phyloP scores from a whole-genome alignment of 768 basidiomycete genomes.

The Kwoniella mangroviensis region DNA sequence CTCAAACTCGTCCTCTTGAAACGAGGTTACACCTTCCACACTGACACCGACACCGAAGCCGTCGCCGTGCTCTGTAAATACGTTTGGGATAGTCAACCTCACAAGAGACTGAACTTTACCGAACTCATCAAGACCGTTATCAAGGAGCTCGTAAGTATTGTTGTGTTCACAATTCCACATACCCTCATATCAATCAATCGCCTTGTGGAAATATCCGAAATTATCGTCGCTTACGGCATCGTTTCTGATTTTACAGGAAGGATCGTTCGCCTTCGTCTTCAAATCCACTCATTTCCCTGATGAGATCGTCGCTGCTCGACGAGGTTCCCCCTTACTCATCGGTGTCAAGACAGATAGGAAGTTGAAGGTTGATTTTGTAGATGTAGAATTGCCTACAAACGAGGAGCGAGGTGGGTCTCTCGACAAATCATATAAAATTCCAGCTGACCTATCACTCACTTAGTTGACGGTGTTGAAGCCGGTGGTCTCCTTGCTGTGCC shows the following conservation, averaged over 20 bases:
- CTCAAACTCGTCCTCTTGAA: constrained; percentile 92
- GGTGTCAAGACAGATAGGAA: constrained; percentile 99
- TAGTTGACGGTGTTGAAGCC: constrained; percentile 58
- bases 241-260: constrained; percentile 64
- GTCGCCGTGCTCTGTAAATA: constrained; percentile 96
- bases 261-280: constrained; percentile 99
- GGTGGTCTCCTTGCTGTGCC: constrained; percentile 69
- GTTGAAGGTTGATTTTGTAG: constrained; percentile 99
- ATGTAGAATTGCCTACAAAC: constrained; percentile 84
- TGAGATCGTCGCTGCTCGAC: constrained; percentile 91
- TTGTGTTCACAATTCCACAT: background rate
- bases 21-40: constrained; percentile 89
- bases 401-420: constrained; percentile 58
- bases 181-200: background rate
- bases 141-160: constrained; percentile 73
- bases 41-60: constrained; percentile 97
- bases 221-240: background rate
- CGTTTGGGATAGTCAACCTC: constrained; percentile 88
- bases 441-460: constrained; percentile 35
- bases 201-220: background rate
- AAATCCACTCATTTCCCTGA: constrained; percentile 95
- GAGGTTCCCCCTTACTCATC: constrained; percentile 92
- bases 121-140: constrained; percentile 91
- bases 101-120: constrained; percentile 84
- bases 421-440: constrained; percentile 46